Evolutionary conservation across 2,329 filamentous ascomycete species (phyloP).

Genomic region (Niveomyces coronatus): DNA sequence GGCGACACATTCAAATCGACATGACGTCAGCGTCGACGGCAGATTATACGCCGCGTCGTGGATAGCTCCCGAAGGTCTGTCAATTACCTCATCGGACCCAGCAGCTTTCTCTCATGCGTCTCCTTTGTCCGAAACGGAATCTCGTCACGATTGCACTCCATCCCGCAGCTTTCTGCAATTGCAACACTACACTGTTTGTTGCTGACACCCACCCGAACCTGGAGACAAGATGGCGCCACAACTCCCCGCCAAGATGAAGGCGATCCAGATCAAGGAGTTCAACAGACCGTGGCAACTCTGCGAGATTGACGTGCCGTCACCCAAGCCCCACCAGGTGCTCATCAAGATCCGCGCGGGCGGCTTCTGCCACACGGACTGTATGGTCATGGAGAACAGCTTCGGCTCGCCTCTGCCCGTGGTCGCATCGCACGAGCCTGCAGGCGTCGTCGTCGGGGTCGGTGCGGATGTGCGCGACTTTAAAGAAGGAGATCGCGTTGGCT

Average conservation of each 20-base stretch:
- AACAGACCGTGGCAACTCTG: conserved; percentile 8
- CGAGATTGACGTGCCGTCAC: conserved; percentile 6
- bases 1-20: too few relatives aligned
- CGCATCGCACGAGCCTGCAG: conserved; percentile 10
- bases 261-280: conserved; percentile 8
- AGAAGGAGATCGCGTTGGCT: conserved; percentile 6
- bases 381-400: conserved; percentile 11
- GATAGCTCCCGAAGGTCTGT: too few relatives aligned
- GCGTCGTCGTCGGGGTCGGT: conserved; percentile 1
- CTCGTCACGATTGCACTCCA: neutral
- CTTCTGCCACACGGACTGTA: conserved; percentile 12
- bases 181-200: neutral
- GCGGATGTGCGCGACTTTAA: conserved; percentile 2
- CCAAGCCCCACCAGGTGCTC: conserved; percentile 11
- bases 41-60: too few relatives aligned
- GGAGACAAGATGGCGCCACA: neutral
- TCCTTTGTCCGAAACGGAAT: too few relatives aligned
- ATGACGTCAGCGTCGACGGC: too few relatives aligned
- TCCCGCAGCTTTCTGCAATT: neutral
- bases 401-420: conserved; percentile 6
- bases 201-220: too few relatives aligned
- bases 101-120: too few relatives aligned
- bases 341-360: conserved; percentile 11
- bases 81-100: too few relatives aligned
- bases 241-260: conserved; percentile 7